A percentile compares a stretch with the other conserved stretches of the same genome.
These are phyloP conservation scores for Aspergillus caelatus DNA, from an alignment of 2,329 filamentous ascomycete species.

Conservation along the genomic window DNA sequence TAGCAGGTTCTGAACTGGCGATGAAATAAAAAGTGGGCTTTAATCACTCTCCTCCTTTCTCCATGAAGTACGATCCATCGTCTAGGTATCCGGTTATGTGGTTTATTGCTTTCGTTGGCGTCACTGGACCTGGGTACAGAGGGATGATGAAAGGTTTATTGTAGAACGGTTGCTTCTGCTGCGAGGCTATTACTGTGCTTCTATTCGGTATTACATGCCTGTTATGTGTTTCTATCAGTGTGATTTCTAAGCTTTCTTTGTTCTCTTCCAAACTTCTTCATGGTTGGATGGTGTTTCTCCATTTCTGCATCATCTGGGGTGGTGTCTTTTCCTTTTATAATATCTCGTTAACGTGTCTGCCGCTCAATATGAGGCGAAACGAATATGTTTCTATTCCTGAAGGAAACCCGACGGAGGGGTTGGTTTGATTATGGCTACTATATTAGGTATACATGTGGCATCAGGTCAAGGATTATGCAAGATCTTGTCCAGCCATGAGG, in stretches of 20 bases:
- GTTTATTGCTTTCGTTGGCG: conserved; percentile 3
- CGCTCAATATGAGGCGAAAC: background rate
- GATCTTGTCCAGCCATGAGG: background rate
- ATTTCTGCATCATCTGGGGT: conserved; percentile 10
- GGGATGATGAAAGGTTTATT: background rate
- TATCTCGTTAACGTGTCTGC: background rate
- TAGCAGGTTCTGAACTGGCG: conserved; percentile 29
- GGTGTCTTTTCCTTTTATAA: conserved; percentile 1
- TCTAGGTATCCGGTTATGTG: background rate
- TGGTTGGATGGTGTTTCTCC: conserved; percentile 9
- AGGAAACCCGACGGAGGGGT: background rate
- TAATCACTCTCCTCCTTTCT: background rate
- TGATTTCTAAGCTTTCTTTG: background rate
- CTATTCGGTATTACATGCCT: background rate
- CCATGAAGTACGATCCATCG: background rate
- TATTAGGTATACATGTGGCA: conserved; percentile 2
- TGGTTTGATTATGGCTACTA: background rate
- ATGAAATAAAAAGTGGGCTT: conserved; percentile 29
- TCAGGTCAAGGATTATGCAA: background rate
- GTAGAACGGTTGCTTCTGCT: conserved; percentile 11
- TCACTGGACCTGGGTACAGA: conserved; percentile 8
- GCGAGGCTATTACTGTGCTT: conserved; percentile 6
- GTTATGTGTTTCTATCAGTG: conserved; percentile 5
- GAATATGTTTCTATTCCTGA: background rate
- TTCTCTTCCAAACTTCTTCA: background rate